Base-by-base conservation (phyloP, 352 stramenopile species). In the Salisapilia sapeloensis region DNA sequence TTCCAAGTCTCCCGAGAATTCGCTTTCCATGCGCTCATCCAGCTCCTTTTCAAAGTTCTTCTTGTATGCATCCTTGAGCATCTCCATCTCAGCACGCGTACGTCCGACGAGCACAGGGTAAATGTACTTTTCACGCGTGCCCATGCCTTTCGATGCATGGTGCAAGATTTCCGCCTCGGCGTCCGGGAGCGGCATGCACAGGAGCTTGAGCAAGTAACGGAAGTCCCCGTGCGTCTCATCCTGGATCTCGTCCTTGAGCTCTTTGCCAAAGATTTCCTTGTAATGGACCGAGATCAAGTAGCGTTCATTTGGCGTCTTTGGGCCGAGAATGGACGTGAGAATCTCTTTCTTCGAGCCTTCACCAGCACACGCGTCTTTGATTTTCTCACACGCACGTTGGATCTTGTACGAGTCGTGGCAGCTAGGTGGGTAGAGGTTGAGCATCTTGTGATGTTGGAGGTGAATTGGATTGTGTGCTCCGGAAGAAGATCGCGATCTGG, bases 61-160 rank as follows among this genome's bases (percentile, higher is more conserved):
- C 35, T 65, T 83, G 50, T 62, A 86, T 0, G 70, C 75, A 50
- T 80, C 78, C 51, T 83, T 83, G 31, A 86, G 57, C 41, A 86
- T 81, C 41, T 50, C 50, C 29, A 86, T 60, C 42, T 86, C 70
- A 7, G 46, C 47, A 41, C 80, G 78, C 2, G 70, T 80, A 40
- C 70, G 60, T 18, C 65, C 65, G 22, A 78, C 61, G 19, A 78
- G 39, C 10, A 70, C 49, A 11, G 64, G 70, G 50, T 67, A 83
- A 39, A 82, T 70, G 29, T 72, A 51, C 31, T 72, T 69, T 39
- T 86, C 70, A 11, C 48, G 56, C n/a, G 70, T 86, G 43, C 70
- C 70, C 0, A 47, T 7, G 7, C 70, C 70, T 48, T 80, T 77
- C 42, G 66, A 83, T 29, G 70, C 66, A 13, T 67, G 45, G 20